A percentile compares a stretch with the other conserved stretches of the same genome.
phyloP scores from a whole-genome alignment of 345 rosid species.

The Reutealis trisperma region DNA sequence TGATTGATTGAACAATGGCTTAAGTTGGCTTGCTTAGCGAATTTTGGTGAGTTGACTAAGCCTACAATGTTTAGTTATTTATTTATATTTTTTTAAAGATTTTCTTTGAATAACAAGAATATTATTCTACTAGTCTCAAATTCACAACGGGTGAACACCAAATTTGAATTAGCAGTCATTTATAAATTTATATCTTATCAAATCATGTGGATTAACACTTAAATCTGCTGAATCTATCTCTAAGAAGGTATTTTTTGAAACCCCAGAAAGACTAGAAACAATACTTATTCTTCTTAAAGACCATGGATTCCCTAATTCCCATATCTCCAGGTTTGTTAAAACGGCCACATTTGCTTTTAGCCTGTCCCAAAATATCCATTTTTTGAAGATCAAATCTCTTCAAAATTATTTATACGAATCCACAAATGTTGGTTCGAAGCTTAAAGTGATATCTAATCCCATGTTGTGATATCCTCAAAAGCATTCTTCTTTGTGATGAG shows the following conservation, averaged over 20 bases:
- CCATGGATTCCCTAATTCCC: not conserved
- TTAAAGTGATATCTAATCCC: not conserved
- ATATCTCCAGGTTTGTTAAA: conserved; percentile 12
- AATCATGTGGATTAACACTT: conserved; percentile 12
- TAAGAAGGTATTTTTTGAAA: no score
- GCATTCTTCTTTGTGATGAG: not conserved
- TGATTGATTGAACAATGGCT: no score
- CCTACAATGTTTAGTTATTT: no score
- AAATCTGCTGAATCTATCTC: conserved; percentile 15
- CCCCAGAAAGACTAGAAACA: conserved; percentile 4
- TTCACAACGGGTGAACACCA: not conserved
- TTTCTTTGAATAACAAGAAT: no score
- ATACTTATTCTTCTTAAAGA: not conserved
- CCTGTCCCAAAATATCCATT: not conserved
- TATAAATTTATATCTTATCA: conserved; percentile 7
- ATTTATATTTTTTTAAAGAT: no score
- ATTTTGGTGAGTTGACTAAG: no score
- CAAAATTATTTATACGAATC: not conserved
- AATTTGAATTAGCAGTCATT: not conserved
- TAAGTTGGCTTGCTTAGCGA: no score
- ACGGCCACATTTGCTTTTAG: not conserved
- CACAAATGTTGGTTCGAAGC: not conserved
- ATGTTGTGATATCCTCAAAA: not conserved
- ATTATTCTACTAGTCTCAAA: not conserved
- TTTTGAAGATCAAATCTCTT: not conserved